Evolutionary conservation across 345 rosid genomes (phyloP).

Genomic region (Aquilaria yunnanensis): DNA sequence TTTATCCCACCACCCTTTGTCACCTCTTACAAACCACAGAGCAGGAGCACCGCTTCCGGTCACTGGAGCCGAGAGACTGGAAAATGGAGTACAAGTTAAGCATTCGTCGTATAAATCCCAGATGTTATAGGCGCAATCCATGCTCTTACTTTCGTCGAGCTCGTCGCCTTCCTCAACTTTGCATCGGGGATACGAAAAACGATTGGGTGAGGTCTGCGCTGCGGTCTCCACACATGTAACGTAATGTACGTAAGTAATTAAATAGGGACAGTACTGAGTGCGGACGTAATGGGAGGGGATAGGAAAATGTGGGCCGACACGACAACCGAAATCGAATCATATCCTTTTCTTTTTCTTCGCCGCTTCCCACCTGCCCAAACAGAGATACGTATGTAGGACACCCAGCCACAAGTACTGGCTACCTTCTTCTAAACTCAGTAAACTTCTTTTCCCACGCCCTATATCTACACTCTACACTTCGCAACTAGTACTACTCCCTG

Average conservation of each 20-base stretch:
- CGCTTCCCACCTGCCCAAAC: not conserved
- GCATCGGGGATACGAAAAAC: slow-evolving; percentile 17
- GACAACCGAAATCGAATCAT: slow-evolving; percentile 38
- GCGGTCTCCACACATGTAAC: not conserved
- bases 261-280: too few species aligned
- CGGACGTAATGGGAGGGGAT: too few species aligned
- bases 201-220: too few species aligned
- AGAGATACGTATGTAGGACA: too few species aligned
- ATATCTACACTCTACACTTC: too few species aligned
- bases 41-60: slow-evolving; percentile 43
- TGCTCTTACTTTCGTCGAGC: not conserved
- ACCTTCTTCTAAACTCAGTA: too few species aligned
- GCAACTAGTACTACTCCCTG: too few species aligned
- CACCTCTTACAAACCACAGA: slow-evolving; percentile 75
- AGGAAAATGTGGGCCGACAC: not conserved
- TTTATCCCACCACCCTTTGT: slow-evolving; percentile 69
- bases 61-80: slow-evolving; percentile 50
- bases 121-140: slow-evolving; percentile 34
- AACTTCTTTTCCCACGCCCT: too few species aligned
- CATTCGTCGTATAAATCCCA: slow-evolving; percentile 78
- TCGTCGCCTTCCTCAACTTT: slow-evolving; percentile 21
- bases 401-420: too few species aligned
- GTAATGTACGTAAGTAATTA: not conserved
- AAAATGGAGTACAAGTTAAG: slow-evolving; percentile 50
- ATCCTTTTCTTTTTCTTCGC: slow-evolving; percentile 23